Conservation (phyloP, 805 yeast species). For the Ogataea degrootiae region DNA sequence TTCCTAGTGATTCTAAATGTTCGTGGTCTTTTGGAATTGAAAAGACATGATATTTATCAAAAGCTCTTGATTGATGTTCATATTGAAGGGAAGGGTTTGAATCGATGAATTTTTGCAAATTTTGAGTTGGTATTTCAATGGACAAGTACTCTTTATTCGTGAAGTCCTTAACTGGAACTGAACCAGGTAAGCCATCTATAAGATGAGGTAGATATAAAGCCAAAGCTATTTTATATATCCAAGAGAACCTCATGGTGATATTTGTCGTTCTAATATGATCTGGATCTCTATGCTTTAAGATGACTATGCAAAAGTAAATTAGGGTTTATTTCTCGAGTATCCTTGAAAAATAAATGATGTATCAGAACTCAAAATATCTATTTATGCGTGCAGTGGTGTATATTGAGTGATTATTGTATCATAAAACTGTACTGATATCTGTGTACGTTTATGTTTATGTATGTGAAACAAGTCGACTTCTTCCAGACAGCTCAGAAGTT, state of each 20-base stretch:
- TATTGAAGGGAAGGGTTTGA: slow-evolving; percentile 43
- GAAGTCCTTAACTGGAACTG: slow-evolving; percentile 40
- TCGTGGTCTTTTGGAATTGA: slow-evolving; percentile 43
- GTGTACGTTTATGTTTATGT: too few species aligned
- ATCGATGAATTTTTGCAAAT: slow-evolving; percentile 32
- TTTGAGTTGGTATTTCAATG: slow-evolving; percentile 43
- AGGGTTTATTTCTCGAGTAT: too few species aligned
- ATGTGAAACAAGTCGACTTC: too few species aligned
- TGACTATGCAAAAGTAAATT: too few species aligned
- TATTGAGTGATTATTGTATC: too few species aligned
- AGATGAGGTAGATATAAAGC: background rate
- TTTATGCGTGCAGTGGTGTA: too few species aligned
- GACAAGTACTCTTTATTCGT: slow-evolving; percentile 52
- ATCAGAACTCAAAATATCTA: too few species aligned
- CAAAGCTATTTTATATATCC: slow-evolving; percentile 1
- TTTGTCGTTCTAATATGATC: too few species aligned
- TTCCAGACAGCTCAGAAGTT: too few species aligned
- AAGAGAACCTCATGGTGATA: slow-evolving; percentile 1
- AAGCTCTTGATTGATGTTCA: slow-evolving; percentile 62
- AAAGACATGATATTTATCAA: slow-evolving; percentile 62
- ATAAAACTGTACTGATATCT: too few species aligned
- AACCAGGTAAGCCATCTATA: background rate
- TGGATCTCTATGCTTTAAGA: too few species aligned
- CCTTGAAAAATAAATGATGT: too few species aligned
- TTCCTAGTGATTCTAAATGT: slow-evolving; percentile 31